A percentile compares a stretch with the other conserved stretches of the same genome.
Evolutionary conservation across 805 yeast species (phyloP).

Genomic region (Pichia californica): DNA sequence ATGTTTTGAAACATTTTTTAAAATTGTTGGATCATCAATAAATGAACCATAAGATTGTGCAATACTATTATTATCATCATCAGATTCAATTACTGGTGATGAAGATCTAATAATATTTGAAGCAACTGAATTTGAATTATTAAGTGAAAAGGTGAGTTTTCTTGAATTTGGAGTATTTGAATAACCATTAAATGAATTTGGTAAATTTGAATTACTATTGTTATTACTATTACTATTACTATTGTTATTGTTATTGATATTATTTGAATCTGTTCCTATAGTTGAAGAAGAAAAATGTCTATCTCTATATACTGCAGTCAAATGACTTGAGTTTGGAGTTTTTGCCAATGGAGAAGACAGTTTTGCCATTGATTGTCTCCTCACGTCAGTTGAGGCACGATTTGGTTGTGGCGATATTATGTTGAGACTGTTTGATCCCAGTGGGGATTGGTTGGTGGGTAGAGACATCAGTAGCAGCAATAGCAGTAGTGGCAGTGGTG

Average conservation of each 20-base stretch:
- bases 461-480: not conserved
- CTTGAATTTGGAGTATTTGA: slow-evolving; percentile 7
- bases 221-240: not conserved
- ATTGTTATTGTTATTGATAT: not conserved
- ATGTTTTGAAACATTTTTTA: slow-evolving; percentile 33
- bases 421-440: not conserved
- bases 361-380: slow-evolving; percentile 31
- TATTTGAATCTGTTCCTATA: slow-evolving; percentile 1
- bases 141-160: not conserved
- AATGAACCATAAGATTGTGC: slow-evolving; percentile 21
- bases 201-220: not conserved
- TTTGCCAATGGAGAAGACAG: slow-evolving; percentile 25
- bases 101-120: not conserved
- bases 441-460: not conserved
- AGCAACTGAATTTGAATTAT: not conserved
- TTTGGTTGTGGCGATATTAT: not conserved
- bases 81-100: slow-evolving; percentile 20
- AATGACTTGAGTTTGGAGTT: slow-evolving; percentile 11
- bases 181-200: not conserved
- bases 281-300: slow-evolving; percentile 21
- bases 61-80: slow-evolving; percentile 7
- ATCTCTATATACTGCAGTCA: slow-evolving; percentile 8
- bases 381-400: slow-evolving; percentile 11
- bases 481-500: too few relatives aligned
- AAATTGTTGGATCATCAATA: slow-evolving; percentile 29